Conservation (phyloP, 208 protist species). For the Entamoeba nuttalli region DNA sequence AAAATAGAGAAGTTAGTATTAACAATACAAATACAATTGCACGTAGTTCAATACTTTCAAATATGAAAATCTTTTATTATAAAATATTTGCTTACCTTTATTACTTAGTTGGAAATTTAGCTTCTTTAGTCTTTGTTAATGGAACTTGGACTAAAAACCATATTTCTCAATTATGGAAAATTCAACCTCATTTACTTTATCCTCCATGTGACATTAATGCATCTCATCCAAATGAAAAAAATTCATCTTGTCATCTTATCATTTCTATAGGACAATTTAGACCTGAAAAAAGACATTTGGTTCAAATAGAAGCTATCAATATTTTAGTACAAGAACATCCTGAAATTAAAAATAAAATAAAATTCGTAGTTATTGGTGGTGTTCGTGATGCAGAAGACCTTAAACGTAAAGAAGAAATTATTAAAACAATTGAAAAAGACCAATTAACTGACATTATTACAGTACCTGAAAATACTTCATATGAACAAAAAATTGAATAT, state of each 20-base stretch:
- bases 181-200: slow-evolving; percentile 49
- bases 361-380: slow-evolving; percentile 62
- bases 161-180: slow-evolving; percentile 58
- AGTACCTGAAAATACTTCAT: slow-evolving; percentile 47
- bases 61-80: slow-evolving; percentile 64
- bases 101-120: slow-evolving; percentile 52
- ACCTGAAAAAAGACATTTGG: slow-evolving; percentile 84
- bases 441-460: slow-evolving; percentile 47
- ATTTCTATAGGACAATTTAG: slow-evolving; percentile 82
- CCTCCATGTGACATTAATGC: slow-evolving; percentile 65
- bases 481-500: slow-evolving; percentile 17
- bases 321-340: background rate
- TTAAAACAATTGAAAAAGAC: slow-evolving; percentile 34
- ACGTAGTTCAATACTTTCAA: slow-evolving; percentile 33
- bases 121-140: slow-evolving; percentile 70
- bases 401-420: slow-evolving; percentile 45
- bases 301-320: slow-evolving; percentile 70
- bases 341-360: background rate
- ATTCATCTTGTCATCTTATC: slow-evolving; percentile 40
- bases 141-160: slow-evolving; percentile 82
- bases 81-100: slow-evolving; percentile 64
- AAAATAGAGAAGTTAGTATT: slow-evolving; percentile 31
- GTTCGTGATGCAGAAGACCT: slow-evolving; percentile 56
- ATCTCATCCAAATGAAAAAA: background rate
- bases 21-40: slow-evolving; percentile 59